Evolutionary conservation across 2,329 filamentous ascomycete species (phyloP), one percentile per base, ranked within the genome.

Genomic region (Cryphonectria japonica): DNA sequence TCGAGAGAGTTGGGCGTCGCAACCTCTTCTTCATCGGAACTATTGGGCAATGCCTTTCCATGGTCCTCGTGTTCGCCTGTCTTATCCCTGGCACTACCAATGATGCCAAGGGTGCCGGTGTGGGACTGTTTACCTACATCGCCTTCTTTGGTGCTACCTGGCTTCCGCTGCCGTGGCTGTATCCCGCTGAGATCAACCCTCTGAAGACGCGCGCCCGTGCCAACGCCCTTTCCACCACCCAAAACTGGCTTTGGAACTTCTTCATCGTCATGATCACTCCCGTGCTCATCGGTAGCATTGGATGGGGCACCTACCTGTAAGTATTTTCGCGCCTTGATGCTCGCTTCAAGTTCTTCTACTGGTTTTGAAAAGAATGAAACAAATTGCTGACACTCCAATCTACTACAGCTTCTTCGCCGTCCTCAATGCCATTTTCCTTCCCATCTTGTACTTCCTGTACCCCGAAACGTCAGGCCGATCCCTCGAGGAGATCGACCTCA

Each of bases 41-140:
- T 3, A 73, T 79, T 13, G 83, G 83, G 6, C 88, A 89, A 75
- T 83, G 84, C 72, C 74, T 87, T 29, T 87, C 85, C 71, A 88
- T 89, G 85, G 82, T 92, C 77, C 79, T 91, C 32, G 83, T 85
- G 2, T 92, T 92, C 75, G 88, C 85, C 0, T 82, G 84, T 41
- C 88, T 93, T 72, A 88, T 93, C n/a, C 92, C 92, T 60, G 88
- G 88, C 0, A 86, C 85, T 0, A 84, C 83, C 0, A 80, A 88
- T 0, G 83, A 89, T 8, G 89, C 89, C 2, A 92, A 92, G 77
- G 91, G 91, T 46, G 89, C 91, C 0, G 89, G 89, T 1, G 89
- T 91, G 2, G 90, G 89, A 70, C 80, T 92, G 16, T 92, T 92
- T 80, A 85, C 89, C 2, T 92, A 91, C 79, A 92, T 92, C 76